Conservation (phyloP, 805 yeast genomes). For the Brettanomyces custersianus region DNA sequence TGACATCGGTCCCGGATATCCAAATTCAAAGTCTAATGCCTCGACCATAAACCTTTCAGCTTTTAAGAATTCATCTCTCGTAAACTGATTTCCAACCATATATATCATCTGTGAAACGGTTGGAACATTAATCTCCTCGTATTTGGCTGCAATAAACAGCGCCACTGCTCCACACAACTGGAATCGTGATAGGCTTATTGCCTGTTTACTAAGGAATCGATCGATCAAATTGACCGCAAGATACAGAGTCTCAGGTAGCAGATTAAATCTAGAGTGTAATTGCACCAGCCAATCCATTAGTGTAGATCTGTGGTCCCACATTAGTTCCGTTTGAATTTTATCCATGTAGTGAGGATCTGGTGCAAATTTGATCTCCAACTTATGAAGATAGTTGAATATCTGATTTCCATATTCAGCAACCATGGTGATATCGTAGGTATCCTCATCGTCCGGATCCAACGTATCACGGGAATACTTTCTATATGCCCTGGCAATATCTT, state of each 20-base stretch:
- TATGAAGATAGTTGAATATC: conserved; percentile 71
- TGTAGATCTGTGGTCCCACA: conserved; percentile 68
- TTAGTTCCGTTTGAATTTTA: conserved; percentile 62
- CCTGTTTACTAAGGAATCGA: conserved; percentile 62
- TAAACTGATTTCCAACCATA: conserved; percentile 75
- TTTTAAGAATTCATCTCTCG: conserved; percentile 64
- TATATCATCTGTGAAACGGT: conserved; percentile 76
- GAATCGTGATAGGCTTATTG: conserved; percentile 73
- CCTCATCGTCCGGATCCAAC: conserved; percentile 72
- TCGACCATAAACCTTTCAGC: conserved; percentile 78
- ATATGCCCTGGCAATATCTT: conserved; percentile 44
- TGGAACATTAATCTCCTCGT: conserved; percentile 88
- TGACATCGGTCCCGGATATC: conserved; percentile 86
- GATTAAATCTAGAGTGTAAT: conserved; percentile 72
- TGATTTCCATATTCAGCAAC: conserved; percentile 87
- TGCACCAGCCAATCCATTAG: conserved; percentile 87
- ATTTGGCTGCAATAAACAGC: conserved; percentile 84
- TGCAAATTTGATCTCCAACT: conserved; percentile 59
- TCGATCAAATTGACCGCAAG: conserved; percentile 81
- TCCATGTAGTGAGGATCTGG: conserved; percentile 74
- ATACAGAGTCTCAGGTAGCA: conserved; percentile 78
- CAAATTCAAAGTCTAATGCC: conserved; percentile 62
- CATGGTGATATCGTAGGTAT: conserved; percentile 80
- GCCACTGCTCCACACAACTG: conserved; percentile 93
- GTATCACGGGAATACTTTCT: conserved; percentile 38